phyloP scores from a whole-genome alignment of 371 early-diverging fungal species.

The Paraphysoderma sedebokerense region DNA sequence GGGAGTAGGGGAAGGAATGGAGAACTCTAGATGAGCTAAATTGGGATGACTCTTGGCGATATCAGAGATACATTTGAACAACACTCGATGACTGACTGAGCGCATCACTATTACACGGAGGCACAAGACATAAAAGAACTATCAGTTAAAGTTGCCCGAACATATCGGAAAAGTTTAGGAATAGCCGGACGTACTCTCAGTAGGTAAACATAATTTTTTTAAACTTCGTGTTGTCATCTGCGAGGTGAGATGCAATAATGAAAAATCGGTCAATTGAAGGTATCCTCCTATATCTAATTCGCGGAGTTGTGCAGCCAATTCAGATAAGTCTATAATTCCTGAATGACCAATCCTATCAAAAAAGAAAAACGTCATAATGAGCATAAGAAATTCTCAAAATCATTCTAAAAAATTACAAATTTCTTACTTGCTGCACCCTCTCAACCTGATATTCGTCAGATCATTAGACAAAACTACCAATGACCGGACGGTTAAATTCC shows the following conservation, averaged over 20 bases:
- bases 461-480: background rate
- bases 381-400: no score
- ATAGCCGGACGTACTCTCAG: no score
- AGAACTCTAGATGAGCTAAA: background rate
- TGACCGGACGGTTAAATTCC: background rate
- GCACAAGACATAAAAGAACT: background rate
- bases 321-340: background rate
- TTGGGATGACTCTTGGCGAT: background rate
- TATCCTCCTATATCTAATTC: no score
- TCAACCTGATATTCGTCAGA: background rate
- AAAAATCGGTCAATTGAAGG: no score
- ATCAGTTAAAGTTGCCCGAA: background rate
- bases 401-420: no score
- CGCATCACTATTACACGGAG: background rate
- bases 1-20: background rate
- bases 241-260: no score
- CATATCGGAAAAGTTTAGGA: background rate
- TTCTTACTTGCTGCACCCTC: background rate
- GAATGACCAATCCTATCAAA: background rate
- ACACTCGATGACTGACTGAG: background rate
- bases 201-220: no score
- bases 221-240: no score
- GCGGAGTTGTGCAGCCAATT: background rate
- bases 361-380: no score
- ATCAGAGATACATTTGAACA: background rate